Conservation (phyloP, 805 yeast genomes). For the Teunomyces barrocoloradensis region DNA sequence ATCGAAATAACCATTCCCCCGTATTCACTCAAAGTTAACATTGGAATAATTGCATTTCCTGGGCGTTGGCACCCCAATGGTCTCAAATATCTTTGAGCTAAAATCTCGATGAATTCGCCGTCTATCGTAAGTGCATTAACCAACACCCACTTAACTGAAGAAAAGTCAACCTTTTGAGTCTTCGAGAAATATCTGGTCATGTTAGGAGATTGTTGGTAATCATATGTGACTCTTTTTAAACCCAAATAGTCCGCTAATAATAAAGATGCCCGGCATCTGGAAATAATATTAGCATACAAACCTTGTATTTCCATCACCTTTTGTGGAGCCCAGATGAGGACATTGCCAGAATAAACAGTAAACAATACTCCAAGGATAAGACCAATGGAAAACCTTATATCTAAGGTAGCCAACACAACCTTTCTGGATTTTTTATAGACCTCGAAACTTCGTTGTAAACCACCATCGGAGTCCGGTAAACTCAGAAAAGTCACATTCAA, state of each 20-base stretch:
- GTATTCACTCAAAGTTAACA: conserved; percentile 84
- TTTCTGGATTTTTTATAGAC: conserved; percentile 43
- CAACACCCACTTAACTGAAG: conserved; percentile 82
- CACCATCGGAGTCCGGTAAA: conserved; percentile 57
- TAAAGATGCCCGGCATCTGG: conserved; percentile 67
- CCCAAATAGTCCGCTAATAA: conserved; percentile 84
- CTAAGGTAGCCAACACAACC: conserved; percentile 50
- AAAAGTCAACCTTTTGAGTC: conserved; percentile 70
- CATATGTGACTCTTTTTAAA: conserved; percentile 84
- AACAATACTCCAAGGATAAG: conserved; percentile 76
- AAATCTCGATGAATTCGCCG: conserved; percentile 86
- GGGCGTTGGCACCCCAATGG: conserved; percentile 85
- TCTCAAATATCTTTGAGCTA: conserved; percentile 84
- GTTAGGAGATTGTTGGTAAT: conserved; percentile 87
- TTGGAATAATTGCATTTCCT: conserved; percentile 77
- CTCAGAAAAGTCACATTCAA: conserved; percentile 68
- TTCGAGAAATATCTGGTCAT: conserved; percentile 77
- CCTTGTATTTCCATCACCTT: conserved; percentile 77
- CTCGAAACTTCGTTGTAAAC: conserved; percentile 39
- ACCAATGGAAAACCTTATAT: conserved; percentile 66
- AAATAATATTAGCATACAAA: conserved; percentile 75
- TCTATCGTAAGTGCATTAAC: conserved; percentile 88
- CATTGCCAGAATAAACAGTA: conserved; percentile 81
- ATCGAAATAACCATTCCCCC: conserved; percentile 94
- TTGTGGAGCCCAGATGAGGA: conserved; percentile 76